Evolutionary conservation across 2,329 filamentous ascomycete species (phyloP), one percentile per base, ranked within the genome.

Genomic region (Epichloe aotearoae): DNA sequence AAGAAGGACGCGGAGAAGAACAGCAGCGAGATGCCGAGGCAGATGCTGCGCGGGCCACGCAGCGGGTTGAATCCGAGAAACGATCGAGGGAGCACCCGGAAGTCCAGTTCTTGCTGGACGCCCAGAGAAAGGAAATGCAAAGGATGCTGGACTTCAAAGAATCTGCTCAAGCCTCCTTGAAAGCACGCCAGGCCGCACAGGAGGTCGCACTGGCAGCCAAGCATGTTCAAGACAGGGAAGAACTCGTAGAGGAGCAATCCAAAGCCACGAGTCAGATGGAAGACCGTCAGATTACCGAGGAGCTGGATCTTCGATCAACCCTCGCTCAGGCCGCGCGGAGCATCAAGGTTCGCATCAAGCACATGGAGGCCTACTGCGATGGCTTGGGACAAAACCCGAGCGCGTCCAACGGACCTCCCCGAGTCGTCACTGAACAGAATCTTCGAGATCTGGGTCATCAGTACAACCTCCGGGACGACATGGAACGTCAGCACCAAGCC

Each of bases 351-450:
- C 73, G 79, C 14, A 66, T 83, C n/a, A 75, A 74, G 59, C 75
- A 83, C 56, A 83, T 83, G 80, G 79, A 83, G 57, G 79, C 78
- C 5, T 83, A 83, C 61, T 83, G 79, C 57, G 72, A 79, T 53
- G 73, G 73, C 4, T 63, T 77, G 1, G 75, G 74, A 4, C 68
- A 69, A 34, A 68, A 62, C 23, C 62, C 65, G 2, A 64, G 58
- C 36, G 52, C 2, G 14, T 15, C 49, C 1, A 56, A 61, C 3
- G 69, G 75, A 62, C 75, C 76, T 3, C 65, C 67, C 1, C 68
- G 80, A 7, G 65, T 73, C 1, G 77, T 83, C 15, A 83, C 80
- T 2, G 76, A 81, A 58, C 71, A 74, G 44, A 76, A 83, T 55
- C 65, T 80, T 19, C 72, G 75, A 36, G 76, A 81, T 59, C 68